phyloP scores from a whole-genome alignment of 306 rosid genomes.

The Biancaea sappan region DNA sequence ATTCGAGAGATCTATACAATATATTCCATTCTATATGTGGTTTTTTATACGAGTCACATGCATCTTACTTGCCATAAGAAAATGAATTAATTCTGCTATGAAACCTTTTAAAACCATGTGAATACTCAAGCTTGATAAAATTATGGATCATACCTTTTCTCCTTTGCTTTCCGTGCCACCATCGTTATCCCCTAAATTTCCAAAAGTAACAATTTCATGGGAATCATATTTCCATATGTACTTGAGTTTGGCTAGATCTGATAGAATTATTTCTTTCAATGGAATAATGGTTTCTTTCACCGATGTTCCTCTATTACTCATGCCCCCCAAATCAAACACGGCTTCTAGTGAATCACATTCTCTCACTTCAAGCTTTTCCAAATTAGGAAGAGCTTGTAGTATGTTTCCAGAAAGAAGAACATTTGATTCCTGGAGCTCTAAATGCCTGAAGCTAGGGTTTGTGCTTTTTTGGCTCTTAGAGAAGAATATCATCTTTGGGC shows the following conservation, averaged over 20 bases:
- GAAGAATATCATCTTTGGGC: neutral
- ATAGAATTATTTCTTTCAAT: neutral
- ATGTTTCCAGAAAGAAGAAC: neutral
- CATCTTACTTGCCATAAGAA: too few relatives aligned
- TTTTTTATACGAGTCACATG: too few relatives aligned
- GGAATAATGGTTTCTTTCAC: neutral
- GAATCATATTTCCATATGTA: neutral
- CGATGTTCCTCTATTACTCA: neutral
- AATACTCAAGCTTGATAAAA: too few relatives aligned
- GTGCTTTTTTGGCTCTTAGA: too few relatives aligned
- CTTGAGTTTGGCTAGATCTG: neutral
- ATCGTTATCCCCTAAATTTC: neutral
- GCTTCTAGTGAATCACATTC: neutral
- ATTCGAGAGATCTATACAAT: too few relatives aligned
- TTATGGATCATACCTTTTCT: too few relatives aligned
- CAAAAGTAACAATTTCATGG: too few relatives aligned
- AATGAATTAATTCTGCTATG: too few relatives aligned
- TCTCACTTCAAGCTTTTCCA: slow-evolving; percentile 5
- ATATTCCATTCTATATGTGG: too few relatives aligned
- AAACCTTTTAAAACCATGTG: too few relatives aligned
- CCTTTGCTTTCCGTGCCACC: too few relatives aligned
- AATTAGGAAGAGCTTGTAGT: neutral
- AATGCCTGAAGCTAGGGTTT: neutral
- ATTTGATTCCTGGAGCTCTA: neutral
- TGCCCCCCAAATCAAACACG: neutral